A percentile compares a stretch with the other conserved stretches of the same genome.
Conservation (phyloP, 495 filamentous ascomycete genomes). For the Lasiosphaeriaceae sp. region DNA sequence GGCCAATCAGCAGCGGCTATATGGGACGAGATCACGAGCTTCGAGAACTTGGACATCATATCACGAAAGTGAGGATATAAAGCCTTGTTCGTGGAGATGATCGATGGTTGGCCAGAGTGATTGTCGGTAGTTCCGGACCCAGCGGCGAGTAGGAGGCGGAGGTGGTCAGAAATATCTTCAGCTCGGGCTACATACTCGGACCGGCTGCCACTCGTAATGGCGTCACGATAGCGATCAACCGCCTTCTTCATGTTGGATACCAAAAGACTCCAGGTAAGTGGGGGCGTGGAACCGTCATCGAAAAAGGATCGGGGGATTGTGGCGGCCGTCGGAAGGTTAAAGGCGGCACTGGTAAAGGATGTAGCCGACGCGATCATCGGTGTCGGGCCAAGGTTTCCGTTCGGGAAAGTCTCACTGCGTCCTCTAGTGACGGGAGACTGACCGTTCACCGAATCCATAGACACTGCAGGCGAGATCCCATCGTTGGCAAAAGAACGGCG, state of each 20-base stretch:
- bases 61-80: constrained; percentile 96
- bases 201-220: constrained; percentile 71
- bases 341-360: constrained; percentile 59
- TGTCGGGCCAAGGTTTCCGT: constrained; percentile 42
- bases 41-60: constrained; percentile 99
- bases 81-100: constrained; percentile 94
- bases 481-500: constrained; percentile 64
- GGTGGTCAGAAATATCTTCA: constrained; percentile 95
- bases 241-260: constrained; percentile 87
- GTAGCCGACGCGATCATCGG: constrained; percentile 61
- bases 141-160: constrained; percentile 88
- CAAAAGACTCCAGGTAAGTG: constrained; percentile 81
- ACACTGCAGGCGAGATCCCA: constrained; percentile 81
- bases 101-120: constrained; percentile 97
- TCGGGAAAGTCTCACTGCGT: constrained; percentile 45
- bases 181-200: constrained; percentile 88
- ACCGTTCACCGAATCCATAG: constrained; percentile 80
- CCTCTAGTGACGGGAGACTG: constrained; percentile 46
- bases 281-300: constrained; percentile 70
- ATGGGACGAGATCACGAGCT: constrained; percentile 95
- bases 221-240: constrained; percentile 81
- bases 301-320: constrained; percentile 76
- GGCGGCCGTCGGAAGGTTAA: constrained; percentile 53
- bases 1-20: constrained; percentile 95
- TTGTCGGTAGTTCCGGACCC: constrained; percentile 97